Conservation (phyloP, 2,329 filamentous ascomycete genomes). For the Stachybotrys elegans region DNA sequence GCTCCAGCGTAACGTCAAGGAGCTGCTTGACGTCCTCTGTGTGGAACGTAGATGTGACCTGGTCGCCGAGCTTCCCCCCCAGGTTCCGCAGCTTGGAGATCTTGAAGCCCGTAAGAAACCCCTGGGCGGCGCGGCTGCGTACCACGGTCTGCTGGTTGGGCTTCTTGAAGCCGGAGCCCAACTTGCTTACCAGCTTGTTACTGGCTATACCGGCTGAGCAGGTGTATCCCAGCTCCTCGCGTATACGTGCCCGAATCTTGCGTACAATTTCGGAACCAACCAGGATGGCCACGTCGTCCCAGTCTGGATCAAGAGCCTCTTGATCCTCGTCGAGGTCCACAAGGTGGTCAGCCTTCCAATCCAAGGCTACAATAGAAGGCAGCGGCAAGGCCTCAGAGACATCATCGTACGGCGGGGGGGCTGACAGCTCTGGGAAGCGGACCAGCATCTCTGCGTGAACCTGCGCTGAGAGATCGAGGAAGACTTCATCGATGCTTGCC, state of each 20-base stretch:
- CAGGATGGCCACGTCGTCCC: slow-evolving; percentile 87
- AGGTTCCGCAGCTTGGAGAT: slow-evolving; percentile 93
- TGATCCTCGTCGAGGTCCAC: slow-evolving; percentile 71
- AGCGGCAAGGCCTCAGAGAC: slow-evolving; percentile 65
- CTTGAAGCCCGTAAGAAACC: slow-evolving; percentile 80
- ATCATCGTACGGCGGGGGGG: slow-evolving; percentile 67
- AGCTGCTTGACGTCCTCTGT: slow-evolving; percentile 77
- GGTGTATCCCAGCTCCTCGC: slow-evolving; percentile 72
- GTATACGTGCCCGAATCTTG: slow-evolving; percentile 64
- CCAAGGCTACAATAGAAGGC: slow-evolving; percentile 63
- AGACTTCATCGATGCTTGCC: slow-evolving; percentile 92
- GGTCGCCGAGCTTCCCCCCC: slow-evolving; percentile 91
- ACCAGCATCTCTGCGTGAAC: slow-evolving; percentile 71
- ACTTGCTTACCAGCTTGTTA: slow-evolving; percentile 94
- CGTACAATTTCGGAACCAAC: slow-evolving; percentile 87
- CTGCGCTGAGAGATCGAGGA: slow-evolving; percentile 83
- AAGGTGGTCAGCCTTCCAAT: slow-evolving; percentile 81
- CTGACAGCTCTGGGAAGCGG: slow-evolving; percentile 66
- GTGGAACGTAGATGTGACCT: slow-evolving; percentile 73
- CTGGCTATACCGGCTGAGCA: slow-evolving; percentile 84
- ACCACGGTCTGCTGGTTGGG: slow-evolving; percentile 94
- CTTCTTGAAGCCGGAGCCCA: slow-evolving; percentile 88
- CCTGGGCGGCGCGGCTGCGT: slow-evolving; percentile 72
- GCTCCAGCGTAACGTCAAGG: slow-evolving; percentile 65
- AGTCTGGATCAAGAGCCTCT: slow-evolving; percentile 81